These are phyloP conservation scores for Naganishia friedmannii DNA, from an alignment of 768 basidiomycete species.

Conservation along the genomic window DNA sequence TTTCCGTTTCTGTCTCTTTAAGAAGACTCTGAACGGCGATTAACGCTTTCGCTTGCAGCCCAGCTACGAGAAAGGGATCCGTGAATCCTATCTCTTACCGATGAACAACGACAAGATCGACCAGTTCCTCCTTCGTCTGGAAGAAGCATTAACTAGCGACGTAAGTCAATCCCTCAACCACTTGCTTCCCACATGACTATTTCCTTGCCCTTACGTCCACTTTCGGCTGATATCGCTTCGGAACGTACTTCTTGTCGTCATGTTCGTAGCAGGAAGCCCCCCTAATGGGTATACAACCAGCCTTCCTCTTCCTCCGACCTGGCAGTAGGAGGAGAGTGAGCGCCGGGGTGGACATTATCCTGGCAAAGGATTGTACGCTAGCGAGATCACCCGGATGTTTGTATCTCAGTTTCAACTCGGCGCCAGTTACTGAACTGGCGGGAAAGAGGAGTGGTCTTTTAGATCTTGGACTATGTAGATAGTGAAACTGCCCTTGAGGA, in stretches of 20 bases:
- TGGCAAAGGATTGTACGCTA: background rate
- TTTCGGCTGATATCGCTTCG: too few relatives aligned
- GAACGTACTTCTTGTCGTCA: too few relatives aligned
- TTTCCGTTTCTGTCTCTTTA: too few relatives aligned
- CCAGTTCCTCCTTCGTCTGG: background rate
- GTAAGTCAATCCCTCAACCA: background rate
- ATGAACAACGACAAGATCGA: conserved; percentile 10
- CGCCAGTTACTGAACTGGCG: background rate
- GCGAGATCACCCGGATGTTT: conserved; percentile 1
- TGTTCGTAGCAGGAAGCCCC: background rate
- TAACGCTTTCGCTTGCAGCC: too few relatives aligned
- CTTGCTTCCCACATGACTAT: too few relatives aligned
- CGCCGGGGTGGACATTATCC: background rate
- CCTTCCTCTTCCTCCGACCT: background rate
- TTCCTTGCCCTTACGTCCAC: too few relatives aligned
- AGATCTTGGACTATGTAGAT: background rate
- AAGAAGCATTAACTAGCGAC: background rate
- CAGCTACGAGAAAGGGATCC: background rate
- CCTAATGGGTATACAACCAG: background rate
- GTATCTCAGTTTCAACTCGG: background rate
- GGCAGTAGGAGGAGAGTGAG: background rate
- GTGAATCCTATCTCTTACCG: background rate
- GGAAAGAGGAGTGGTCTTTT: background rate
- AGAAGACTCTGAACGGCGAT: too few relatives aligned
- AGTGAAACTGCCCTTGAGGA: background rate